Conservation (phyloP, 192 early-diverging fungal species). For the Rhizoclosmatium globosum region DNA sequence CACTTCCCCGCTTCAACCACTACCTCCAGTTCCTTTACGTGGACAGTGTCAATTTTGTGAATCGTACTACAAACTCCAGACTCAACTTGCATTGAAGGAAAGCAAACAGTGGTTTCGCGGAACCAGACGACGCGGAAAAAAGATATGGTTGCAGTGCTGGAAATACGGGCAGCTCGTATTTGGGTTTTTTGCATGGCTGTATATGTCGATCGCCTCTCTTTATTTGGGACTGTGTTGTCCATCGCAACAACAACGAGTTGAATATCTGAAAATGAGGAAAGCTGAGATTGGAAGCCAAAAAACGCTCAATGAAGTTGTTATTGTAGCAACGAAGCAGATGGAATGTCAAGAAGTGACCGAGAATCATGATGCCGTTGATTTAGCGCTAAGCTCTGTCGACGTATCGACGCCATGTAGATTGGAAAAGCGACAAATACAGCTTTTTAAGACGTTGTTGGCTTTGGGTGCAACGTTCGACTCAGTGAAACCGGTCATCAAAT, state of each 20-base stretch:
- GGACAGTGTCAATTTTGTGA: constrained; percentile 35
- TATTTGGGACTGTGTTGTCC: background rate
- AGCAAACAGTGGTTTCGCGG: constrained; percentile 1
- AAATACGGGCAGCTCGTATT: background rate
- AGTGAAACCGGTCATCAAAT: constrained; percentile 12
- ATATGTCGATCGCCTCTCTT: background rate
- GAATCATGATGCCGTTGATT: background rate
- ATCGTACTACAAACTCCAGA: constrained; percentile 25
- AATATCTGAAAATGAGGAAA: constrained; percentile 7
- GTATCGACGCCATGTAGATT: background rate
- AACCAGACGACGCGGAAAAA: background rate
- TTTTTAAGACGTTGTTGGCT: background rate
- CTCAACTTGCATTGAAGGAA: constrained; percentile 5
- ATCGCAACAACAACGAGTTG: background rate
- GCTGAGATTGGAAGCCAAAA: background rate
- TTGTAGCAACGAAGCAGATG: constrained; percentile 6
- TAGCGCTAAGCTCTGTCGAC: background rate
- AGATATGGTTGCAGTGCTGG: constrained; percentile 14
- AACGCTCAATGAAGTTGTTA: constrained; percentile 11
- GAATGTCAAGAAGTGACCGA: background rate
- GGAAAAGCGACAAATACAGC: constrained; percentile 13
- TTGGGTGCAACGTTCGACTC: background rate
- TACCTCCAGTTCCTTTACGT: background rate
- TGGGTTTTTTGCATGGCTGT: constrained; percentile 1
- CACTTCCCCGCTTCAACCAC: background rate